phyloP scores from a whole-genome alignment of 1,284 basidiomycete species.

The Vanrija sp. region DNA sequence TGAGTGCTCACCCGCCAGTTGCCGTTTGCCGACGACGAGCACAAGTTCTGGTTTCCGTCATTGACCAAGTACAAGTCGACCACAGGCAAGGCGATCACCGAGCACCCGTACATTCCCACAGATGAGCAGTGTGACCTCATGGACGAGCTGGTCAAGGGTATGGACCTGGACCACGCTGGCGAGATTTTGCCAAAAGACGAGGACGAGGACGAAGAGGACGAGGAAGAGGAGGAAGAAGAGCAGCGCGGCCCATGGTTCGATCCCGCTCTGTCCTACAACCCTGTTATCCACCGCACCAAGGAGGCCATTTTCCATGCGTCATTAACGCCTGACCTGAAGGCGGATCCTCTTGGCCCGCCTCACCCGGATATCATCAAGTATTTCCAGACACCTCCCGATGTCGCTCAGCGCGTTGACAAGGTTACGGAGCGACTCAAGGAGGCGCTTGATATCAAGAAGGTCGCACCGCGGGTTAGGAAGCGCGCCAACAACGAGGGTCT shows the following conservation, averaged over 20 bases:
- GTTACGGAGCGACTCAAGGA: constrained; percentile 62
- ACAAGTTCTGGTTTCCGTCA: constrained; percentile 80
- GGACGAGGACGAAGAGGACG: constrained; percentile 10
- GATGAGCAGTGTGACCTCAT: constrained; percentile 71
- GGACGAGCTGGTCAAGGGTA: constrained; percentile 77
- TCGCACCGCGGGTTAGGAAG: constrained; percentile 38
- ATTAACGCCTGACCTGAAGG: constrained; percentile 66
- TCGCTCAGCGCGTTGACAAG: constrained; percentile 59
- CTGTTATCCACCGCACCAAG: constrained; percentile 82
- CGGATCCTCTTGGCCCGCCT: constrained; percentile 72
- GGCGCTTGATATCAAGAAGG: constrained; percentile 64
- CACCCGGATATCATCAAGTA: constrained; percentile 80
- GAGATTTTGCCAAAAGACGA: constrained; percentile 25
- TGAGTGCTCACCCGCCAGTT: constrained; percentile 56
- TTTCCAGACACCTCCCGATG: constrained; percentile 68
- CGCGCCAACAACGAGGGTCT: constrained; percentile 53
- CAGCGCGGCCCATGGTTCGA: constrained; percentile 65
- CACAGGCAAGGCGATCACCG: constrained; percentile 66
- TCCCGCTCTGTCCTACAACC: constrained; percentile 73
- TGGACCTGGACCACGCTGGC: constrained; percentile 68
- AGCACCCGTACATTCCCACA: constrained; percentile 81
- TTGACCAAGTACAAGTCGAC: constrained; percentile 70
- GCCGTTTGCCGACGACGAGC: constrained; percentile 91
- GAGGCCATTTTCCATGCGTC: constrained; percentile 88
- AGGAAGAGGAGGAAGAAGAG: constrained; percentile 8